Evolutionary conservation across 2,329 filamentous ascomycete genomes (phyloP).

Genomic region (Diplocarpon rosae): DNA sequence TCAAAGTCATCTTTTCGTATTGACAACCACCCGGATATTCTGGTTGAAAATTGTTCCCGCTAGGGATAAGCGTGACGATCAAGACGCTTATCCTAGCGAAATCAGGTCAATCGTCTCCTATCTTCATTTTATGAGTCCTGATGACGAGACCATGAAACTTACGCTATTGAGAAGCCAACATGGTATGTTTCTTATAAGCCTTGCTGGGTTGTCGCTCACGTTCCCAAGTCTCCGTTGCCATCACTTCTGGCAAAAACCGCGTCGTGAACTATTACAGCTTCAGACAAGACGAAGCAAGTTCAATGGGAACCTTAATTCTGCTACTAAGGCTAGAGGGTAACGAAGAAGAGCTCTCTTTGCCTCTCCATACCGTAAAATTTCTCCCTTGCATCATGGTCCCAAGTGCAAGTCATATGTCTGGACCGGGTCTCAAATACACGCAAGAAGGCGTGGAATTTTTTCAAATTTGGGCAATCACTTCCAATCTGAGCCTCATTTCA

Average conservation of each 20-base stretch:
- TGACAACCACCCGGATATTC: slow-evolving; percentile 33
- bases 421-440: slow-evolving; percentile 22
- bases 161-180: slow-evolving; percentile 22
- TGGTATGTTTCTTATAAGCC: slow-evolving; percentile 10
- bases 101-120: slow-evolving; percentile 32
- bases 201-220: slow-evolving; percentile 8
- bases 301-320: slow-evolving; percentile 16
- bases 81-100: slow-evolving; percentile 1
- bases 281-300: slow-evolving; percentile 1
- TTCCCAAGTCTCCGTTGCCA: slow-evolving; percentile 15
- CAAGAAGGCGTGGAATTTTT: slow-evolving; percentile 33
- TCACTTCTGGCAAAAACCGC: slow-evolving; percentile 18
- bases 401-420: not conserved
- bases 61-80: slow-evolving; percentile 10
- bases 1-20: slow-evolving; percentile 41
- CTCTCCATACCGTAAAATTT: slow-evolving; percentile 7
- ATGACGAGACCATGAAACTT: slow-evolving; percentile 32
- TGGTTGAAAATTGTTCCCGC: slow-evolving; percentile 23
- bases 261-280: slow-evolving; percentile 25
- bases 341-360: not conserved
- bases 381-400: slow-evolving; percentile 9
- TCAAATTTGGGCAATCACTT: slow-evolving; percentile 34
- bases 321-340: not conserved
- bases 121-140: slow-evolving; percentile 33
- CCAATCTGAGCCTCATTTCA: slow-evolving; percentile 34